phyloP scores from a whole-genome alignment of 176 grass and related monocot species.

The Bothriochloa decipiens region DNA sequence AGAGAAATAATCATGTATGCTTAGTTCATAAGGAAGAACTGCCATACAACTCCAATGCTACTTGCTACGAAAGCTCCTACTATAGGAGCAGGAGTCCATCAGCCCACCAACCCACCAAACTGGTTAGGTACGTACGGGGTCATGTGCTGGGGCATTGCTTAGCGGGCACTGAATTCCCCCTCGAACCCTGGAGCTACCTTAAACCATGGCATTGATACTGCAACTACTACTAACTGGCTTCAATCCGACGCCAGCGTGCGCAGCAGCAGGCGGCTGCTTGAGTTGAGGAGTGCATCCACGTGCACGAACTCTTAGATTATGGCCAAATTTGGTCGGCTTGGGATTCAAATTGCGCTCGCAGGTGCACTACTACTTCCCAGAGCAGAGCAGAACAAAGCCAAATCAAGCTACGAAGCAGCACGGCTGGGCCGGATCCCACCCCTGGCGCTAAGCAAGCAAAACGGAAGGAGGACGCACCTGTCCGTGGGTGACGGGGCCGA shows the following conservation, averaged over 20 bases:
- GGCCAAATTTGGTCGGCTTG: background rate
- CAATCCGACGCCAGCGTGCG: background rate
- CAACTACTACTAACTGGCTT: background rate
- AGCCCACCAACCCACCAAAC: constrained; percentile 13
- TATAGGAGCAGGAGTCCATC: background rate
- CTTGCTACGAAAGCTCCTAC: constrained; percentile 2
- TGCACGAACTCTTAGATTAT: background rate
- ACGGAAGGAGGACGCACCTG: constrained; percentile 40
- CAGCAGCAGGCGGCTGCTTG: background rate
- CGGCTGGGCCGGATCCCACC: background rate
- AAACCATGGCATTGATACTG: constrained; percentile 32
- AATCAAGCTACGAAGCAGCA: background rate
- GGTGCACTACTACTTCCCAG: background rate
- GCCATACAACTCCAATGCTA: background rate
- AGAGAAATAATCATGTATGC: background rate
- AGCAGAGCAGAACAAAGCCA: background rate
- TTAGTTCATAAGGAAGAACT: background rate
- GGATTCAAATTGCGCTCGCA: background rate
- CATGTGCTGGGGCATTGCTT: background rate
- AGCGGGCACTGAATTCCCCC: background rate
- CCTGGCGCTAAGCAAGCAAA: background rate
- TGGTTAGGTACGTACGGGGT: constrained; percentile 13
- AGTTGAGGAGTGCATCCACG: background rate
- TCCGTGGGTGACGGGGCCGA: constrained; percentile 68
- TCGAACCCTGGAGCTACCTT: constrained; percentile 17